Evolutionary conservation across 768 basidiomycete genomes (phyloP), one percentile per base, ranked within the genome.

Genomic region (Pisolithus sp.): DNA sequence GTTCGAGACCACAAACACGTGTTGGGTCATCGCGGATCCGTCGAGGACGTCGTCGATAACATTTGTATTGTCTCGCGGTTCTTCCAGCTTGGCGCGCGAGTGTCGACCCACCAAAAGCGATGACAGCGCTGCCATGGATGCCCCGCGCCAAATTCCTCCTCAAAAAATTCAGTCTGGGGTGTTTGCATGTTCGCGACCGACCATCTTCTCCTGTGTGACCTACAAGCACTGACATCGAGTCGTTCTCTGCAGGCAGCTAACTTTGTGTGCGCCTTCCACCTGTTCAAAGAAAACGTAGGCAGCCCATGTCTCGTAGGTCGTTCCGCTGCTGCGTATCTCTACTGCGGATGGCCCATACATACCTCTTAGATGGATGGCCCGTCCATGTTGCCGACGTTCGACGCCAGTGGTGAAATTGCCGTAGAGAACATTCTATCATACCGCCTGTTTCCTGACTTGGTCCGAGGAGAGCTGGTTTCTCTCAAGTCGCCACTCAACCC

Each of bases 311-410:
- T 71, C 43, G 85, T 86, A 58, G 45, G 72, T 62, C 42, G 46
- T 21, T 28, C 44, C 53, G 58, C 42, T 39, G 34, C 13, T 47
- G 26, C 26, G 5, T 26, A 26, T 47, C 39, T 9, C 56, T 17
- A 17, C 20, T 36, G 34, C 41, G 20, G 3, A 46, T 4, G 15
- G 12, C 30, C 53, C 31, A 51, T 23, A 48, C 28, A 15, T 21
- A 48, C 53, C 12, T 48, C 24, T 15, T 55, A 90, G 89, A 83
- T 82, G 67, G 50, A 67, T 45, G 89, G 89, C 7, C 82, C 83
- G 7, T 91, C 89, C 40, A 91, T 91, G 89, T 73, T 89, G 24
- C 89, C 89, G 6, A 91, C 87, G 1, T 73, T 91, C 46, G 78
- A 74, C 46, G 64, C 65, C 26, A 63, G 65, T 0, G 85, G 82